phyloP scores from a whole-genome alignment of 345 rosid genomes.

The Dimocarpus longan region DNA sequence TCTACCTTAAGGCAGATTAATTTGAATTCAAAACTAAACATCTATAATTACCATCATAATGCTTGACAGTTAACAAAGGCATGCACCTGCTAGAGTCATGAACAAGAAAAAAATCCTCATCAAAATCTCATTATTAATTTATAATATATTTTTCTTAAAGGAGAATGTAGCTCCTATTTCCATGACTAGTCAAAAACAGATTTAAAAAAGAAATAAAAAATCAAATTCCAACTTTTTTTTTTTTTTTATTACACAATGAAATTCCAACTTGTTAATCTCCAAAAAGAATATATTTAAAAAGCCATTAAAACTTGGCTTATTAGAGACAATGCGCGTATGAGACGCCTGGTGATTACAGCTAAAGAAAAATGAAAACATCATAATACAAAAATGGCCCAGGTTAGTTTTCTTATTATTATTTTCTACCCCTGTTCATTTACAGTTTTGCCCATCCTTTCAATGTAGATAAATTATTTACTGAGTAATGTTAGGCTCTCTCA shows the following conservation, averaged over 20 bases:
- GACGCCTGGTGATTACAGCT: neutral
- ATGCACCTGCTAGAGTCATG: slow-evolving; percentile 1
- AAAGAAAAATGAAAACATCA: neutral
- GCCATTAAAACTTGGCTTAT: neutral
- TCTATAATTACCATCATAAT: slow-evolving; percentile 25
- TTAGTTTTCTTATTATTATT: neutral
- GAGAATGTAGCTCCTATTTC: neutral
- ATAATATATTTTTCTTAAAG: neutral
- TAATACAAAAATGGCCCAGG: slow-evolving; percentile 1
- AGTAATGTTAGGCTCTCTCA: no score
- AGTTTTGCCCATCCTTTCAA: neutral
- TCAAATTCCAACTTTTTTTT: neutral
- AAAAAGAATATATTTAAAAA: no score
- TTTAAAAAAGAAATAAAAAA: neutral
- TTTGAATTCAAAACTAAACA: slow-evolving; percentile 30
- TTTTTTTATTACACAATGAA: neutral
- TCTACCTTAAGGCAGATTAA: neutral
- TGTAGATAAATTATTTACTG: no score
- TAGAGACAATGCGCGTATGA: neutral
- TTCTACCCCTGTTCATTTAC: neutral
- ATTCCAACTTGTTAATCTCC: no score
- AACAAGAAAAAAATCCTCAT: neutral
- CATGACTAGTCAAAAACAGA: neutral
- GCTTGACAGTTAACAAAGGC: slow-evolving; percentile 16
- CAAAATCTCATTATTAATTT: neutral